Base-by-base conservation (phyloP, 2,329 filamentous ascomycete species). In the Tricladium varicosporioides region DNA sequence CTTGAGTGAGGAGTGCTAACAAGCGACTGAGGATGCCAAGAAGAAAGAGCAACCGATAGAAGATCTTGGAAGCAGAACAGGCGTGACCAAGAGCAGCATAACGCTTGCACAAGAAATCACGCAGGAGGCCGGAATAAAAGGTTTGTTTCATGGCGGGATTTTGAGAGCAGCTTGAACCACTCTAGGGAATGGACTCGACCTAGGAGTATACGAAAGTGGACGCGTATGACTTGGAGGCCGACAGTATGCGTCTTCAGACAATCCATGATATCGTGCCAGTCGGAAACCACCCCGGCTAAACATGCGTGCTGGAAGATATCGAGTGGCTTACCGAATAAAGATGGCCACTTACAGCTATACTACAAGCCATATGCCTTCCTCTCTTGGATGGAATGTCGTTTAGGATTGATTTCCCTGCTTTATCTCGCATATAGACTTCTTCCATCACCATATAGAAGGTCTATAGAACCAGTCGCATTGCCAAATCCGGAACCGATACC, bases 151-250 rank as follows among this genome's bases (percentile, higher is more conserved):
- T 33, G 92, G 92, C 5, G 90, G 86, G 2, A 75, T 81, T 33
- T 75, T 96, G 63, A 82, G 92, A 58, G 85, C 82, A 8, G 81
- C 82, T 1, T 96, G 92, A 51, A 94, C 92, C 13, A 87, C 91
- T 53, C 63, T 95, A 5, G 91, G 91, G 0, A 88, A 88, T 69
- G 91, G 91, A 2, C 74, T 96, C 55, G 96, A 96, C 76, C 75
- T 96, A 44, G 90, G 91, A 19, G 87, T 89, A 45, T 96, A 96
- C 73, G 92, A 96, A 72, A 86, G 86, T 62, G 87, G 89, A 9
- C 86, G 91, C 68, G 76, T 82, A 42, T 90, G 83, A 78, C 71
- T 87, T 60, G 66, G 66, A 7, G 60, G 65, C 46, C 56, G 54
- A 53, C 62, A 52, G 13, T 54, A 57, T 47, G 36, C 14, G 14